A percentile compares a stretch with the other conserved stretches of the same genome.
phyloP scores from a whole-genome alignment of 306 rosid species.

The Castanospermum australe region DNA sequence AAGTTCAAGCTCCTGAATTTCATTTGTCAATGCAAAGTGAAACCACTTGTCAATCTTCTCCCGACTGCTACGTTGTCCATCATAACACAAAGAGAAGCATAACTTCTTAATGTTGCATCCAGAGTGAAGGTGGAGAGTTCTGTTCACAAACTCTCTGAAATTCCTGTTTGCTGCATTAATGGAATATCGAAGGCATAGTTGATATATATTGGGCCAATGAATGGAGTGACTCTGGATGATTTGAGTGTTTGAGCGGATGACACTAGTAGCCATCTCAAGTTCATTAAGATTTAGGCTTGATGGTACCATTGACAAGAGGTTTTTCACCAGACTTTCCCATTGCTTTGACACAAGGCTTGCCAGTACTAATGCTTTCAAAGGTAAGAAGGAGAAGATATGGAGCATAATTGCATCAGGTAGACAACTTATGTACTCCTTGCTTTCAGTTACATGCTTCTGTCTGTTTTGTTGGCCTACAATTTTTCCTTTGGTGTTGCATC shows the following conservation, averaged over 20 bases:
- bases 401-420: background rate
- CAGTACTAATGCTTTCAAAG: background rate
- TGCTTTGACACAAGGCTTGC: conserved; percentile 1
- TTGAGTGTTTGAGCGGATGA: background rate
- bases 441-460: background rate
- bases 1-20: background rate
- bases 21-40: background rate
- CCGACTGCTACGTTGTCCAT: background rate
- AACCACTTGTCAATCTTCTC: background rate
- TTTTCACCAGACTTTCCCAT: background rate
- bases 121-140: background rate
- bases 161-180: background rate
- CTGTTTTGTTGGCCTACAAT: background rate
- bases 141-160: background rate
- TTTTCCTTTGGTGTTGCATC: background rate
- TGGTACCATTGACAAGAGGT: background rate
- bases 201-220: background rate
- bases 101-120: background rate
- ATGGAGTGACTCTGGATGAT: background rate
- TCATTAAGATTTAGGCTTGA: background rate
- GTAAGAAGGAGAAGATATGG: background rate
- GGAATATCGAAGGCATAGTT: background rate
- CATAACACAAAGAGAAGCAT: background rate
- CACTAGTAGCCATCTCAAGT: background rate
- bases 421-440: background rate